Evolutionary conservation across 2,329 filamentous ascomycete species (phyloP), one percentile per base, ranked within the genome.

Genomic region (Tolypocladium endophyticum): DNA sequence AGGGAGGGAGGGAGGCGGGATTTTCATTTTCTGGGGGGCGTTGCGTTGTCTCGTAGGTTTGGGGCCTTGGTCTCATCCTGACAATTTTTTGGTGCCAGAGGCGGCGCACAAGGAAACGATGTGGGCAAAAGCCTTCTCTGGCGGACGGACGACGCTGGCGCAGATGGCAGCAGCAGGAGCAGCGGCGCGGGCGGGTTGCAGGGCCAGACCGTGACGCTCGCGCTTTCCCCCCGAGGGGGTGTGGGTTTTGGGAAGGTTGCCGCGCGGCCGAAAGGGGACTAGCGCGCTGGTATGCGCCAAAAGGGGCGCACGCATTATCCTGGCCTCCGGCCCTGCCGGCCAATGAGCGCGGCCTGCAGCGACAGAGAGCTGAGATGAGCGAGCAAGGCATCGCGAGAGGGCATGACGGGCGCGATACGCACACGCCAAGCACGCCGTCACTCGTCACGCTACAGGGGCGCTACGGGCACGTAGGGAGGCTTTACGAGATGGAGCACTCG

Each of bases 61-160:
- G 69, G 69, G 70, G 70, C 63, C 67, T 71, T 73, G 69, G 72
- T 73, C 69, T 73, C 70, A 73, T 74, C 71, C 71, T 71, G 70
- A 71, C 68, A 61, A 64, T 70, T 72, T 73, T 68, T 72, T 71
- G 70, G 72, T 70, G 71, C 70, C 68, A 68, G 68, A 70, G 72
- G 71, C 71, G 70, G 71, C 72, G 70, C 72, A 73, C 70, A 71
- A 67, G 65, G 66, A 69, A 70, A 70, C 36, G 60, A 61, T 59
- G 61, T 70, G 69, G 70, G 67, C 67, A 68, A 69, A 68, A 70
- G 68, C 64, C 57, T 71, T 70, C 64, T 67, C 58, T 62, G 60
- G 60, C 55, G 60, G 59, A 62, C 55, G 60, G 59, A 62, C 60
- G 61, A 64, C 61, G 63, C 64, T 63, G 63, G 61, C 62, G 61